phyloP scores from a whole-genome alignment of 805 yeast species.

The Debaryomyces hansenii region DNA sequence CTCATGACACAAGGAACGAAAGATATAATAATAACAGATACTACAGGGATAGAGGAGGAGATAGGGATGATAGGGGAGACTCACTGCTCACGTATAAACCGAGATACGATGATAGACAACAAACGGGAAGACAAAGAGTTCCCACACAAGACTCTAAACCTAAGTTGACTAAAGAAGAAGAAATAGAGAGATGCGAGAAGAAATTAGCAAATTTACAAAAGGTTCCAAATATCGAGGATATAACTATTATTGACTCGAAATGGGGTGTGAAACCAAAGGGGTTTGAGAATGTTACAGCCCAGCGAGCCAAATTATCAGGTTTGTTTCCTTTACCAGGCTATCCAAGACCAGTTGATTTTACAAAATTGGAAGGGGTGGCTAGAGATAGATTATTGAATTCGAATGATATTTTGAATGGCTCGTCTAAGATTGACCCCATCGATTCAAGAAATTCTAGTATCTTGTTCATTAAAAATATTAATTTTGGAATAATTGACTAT shows the following conservation, averaged over 20 bases:
- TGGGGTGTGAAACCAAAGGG: constrained; percentile 79
- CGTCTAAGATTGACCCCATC: constrained; percentile 37
- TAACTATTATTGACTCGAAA: constrained; percentile 49
- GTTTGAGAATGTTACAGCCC: constrained; percentile 71
- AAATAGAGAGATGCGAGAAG: constrained; percentile 20
- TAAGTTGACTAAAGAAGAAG: constrained; percentile 18
- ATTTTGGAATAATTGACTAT: constrained; percentile 32
- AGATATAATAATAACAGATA: constrained; percentile 1
- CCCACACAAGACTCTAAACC: constrained; percentile 13
- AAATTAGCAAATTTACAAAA: constrained; percentile 33
- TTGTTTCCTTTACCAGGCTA: constrained; percentile 74
- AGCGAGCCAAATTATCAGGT: constrained; percentile 76
- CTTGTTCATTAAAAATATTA: constrained; percentile 30
- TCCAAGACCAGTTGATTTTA: constrained; percentile 45
- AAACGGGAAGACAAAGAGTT: constrained; percentile 1
- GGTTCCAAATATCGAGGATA: constrained; percentile 49
- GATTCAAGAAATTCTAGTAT: constrained; percentile 36
- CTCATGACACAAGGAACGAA: background rate
- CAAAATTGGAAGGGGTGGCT: constrained; percentile 40
- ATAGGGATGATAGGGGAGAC: background rate
- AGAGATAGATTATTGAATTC: constrained; percentile 31
- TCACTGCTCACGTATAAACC: background rate
- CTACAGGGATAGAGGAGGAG: constrained; percentile 2
- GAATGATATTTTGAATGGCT: constrained; percentile 30
- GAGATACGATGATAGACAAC: constrained; percentile 1